Evolutionary conservation across 2,329 filamentous ascomycete species (phyloP).

Genomic region (Neurospora sp.): DNA sequence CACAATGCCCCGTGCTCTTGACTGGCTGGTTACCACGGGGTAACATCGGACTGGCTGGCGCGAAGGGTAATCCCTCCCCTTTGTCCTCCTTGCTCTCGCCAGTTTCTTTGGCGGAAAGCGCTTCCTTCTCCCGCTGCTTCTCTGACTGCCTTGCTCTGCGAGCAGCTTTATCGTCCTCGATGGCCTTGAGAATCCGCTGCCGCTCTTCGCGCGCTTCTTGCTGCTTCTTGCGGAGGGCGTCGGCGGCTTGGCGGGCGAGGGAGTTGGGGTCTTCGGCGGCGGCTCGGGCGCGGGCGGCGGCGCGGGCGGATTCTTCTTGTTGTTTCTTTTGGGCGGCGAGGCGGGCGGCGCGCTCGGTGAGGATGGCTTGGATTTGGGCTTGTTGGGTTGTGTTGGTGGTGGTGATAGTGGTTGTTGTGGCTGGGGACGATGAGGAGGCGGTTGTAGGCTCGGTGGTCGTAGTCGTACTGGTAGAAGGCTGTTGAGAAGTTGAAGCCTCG

Average conservation of each 20-base stretch:
- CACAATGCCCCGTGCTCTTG: slow-evolving; percentile 28
- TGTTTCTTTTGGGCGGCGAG: slow-evolving; percentile 36
- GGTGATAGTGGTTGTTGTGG: background rate
- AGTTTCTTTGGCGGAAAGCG: too few relatives aligned
- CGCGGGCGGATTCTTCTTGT: slow-evolving; percentile 29
- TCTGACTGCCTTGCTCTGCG: slow-evolving; percentile 47
- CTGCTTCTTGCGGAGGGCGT: slow-evolving; percentile 52
- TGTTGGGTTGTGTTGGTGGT: slow-evolving; percentile 14
- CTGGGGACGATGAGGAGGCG: slow-evolving; percentile 9
- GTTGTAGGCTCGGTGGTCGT: background rate
- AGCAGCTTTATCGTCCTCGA: slow-evolving; percentile 67
- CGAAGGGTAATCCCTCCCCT: slow-evolving; percentile 19
- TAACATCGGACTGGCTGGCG: slow-evolving; percentile 19
- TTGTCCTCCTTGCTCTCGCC: background rate
- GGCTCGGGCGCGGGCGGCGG: slow-evolving; percentile 15
- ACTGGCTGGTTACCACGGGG: slow-evolving; percentile 23
- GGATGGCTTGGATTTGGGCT: slow-evolving; percentile 21
- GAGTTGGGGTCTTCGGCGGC: slow-evolving; percentile 20
- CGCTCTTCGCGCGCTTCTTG: slow-evolving; percentile 59
- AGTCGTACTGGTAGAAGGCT: background rate
- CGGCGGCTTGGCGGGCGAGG: slow-evolving; percentile 32
- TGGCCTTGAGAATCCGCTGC: slow-evolving; percentile 60
- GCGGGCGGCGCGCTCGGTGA: slow-evolving; percentile 41
- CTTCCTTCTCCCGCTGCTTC: slow-evolving; percentile 28
- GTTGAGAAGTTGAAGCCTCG: background rate